Evolutionary conservation across 2,329 filamentous ascomycete species (phyloP).

Genomic region (Xylaria sp.): DNA sequence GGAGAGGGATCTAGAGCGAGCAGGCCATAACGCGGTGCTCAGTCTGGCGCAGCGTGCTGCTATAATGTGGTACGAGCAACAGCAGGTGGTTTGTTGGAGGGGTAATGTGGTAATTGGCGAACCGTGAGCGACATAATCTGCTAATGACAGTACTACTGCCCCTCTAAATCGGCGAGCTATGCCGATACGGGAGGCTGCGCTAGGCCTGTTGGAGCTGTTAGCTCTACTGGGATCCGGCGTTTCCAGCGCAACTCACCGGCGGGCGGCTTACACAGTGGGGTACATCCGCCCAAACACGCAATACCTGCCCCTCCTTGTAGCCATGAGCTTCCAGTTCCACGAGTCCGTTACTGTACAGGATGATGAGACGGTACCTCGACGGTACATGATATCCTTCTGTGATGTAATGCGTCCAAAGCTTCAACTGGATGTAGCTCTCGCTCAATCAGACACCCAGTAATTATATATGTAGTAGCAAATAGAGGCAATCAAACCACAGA

Average conservation of each 20-base stretch:
- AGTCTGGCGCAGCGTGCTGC: conserved; percentile 4
- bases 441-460: not conserved
- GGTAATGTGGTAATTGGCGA: conserved; percentile 27
- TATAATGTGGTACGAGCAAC: conserved; percentile 25
- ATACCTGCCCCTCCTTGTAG: conserved; percentile 15
- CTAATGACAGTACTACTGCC: conserved; percentile 2
- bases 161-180: conserved; percentile 11
- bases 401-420: not conserved
- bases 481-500: no score
- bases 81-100: conserved; percentile 30
- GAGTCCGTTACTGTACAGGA: conserved; percentile 11
- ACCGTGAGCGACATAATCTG: conserved; percentile 26
- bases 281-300: conserved; percentile 17
- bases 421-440: not conserved
- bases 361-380: conserved; percentile 18
- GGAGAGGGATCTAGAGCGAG: conserved; percentile 8
- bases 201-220: conserved; percentile 16
- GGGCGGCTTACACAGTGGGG: conserved; percentile 19
- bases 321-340: not conserved
- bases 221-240: not conserved
- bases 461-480: no score
- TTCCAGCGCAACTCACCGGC: not conserved
- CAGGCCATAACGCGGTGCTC: conserved; percentile 17
- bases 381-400: conserved; percentile 14
- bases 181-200: not conserved